Evolutionary conservation across 306 rosid species (phyloP).

Genomic region (Quercus berberidifolia): DNA sequence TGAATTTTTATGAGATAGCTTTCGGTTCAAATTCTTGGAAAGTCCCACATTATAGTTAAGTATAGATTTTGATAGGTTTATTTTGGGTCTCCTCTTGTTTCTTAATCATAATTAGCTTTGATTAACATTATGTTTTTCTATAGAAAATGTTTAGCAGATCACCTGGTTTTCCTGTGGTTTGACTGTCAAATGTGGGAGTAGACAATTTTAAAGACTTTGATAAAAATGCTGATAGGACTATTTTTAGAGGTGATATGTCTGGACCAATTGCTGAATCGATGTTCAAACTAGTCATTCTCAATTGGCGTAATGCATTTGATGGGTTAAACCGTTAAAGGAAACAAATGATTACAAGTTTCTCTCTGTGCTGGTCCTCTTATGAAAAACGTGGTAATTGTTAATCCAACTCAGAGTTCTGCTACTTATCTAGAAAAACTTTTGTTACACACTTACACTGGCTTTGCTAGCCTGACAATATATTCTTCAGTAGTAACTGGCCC

Average conservation of each 20-base stretch:
- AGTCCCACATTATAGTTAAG: neutral
- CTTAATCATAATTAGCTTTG: conserved; percentile 6
- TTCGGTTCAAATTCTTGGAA: too few relatives aligned
- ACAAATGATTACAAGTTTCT: conserved; percentile 70
- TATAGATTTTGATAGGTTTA: neutral
- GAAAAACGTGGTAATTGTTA: conserved; percentile 71
- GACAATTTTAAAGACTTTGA: conserved; percentile 33
- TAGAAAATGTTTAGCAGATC: conserved; percentile 10
- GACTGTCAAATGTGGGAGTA: conserved; percentile 37
- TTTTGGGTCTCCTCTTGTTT: neutral
- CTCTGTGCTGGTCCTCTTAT: conserved; percentile 85
- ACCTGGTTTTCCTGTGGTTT: conserved; percentile 22
- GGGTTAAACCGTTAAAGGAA: conserved; percentile 54
- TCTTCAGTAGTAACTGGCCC: neutral
- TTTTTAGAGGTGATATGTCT: conserved; percentile 71
- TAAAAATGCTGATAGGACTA: conserved; percentile 44
- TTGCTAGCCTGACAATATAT: neutral
- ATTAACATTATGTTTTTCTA: conserved; percentile 3
- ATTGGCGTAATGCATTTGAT: conserved; percentile 82
- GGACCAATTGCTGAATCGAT: conserved; percentile 85
- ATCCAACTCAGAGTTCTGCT: neutral
- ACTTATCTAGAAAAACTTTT: neutral
- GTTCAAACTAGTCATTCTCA: conserved; percentile 76
- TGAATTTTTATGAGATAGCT: too few relatives aligned
- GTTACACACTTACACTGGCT: neutral